Evolutionary conservation across 306 rosid genomes (phyloP).

Genomic region (Castanea sativa): DNA sequence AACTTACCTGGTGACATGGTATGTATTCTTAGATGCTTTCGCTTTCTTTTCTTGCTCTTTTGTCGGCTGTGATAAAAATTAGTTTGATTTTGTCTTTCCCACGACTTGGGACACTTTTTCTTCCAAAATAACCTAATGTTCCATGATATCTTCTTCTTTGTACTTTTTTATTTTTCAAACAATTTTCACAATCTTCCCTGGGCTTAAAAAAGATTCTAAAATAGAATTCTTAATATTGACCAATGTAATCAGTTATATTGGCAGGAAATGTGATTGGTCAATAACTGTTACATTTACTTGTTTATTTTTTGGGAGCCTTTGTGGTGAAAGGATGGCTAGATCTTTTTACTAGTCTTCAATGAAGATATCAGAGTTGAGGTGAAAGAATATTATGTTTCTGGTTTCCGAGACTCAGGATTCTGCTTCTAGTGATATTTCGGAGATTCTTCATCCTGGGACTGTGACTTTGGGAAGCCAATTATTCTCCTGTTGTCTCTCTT

Average conservation of each 20-base stretch:
- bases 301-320: background rate
- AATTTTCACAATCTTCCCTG: background rate
- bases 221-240: background rate
- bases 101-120: background rate
- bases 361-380: background rate
- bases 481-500: background rate
- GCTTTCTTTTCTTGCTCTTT: slow-evolving; percentile 14
- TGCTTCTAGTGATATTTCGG: background rate
- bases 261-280: background rate
- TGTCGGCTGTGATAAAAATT: background rate
- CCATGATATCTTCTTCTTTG: too few species aligned
- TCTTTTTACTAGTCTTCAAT: background rate
- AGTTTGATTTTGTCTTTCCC: background rate
- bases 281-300: background rate
- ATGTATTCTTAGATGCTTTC: slow-evolving; percentile 36
- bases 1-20: slow-evolving; percentile 98
- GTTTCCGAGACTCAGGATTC: background rate
- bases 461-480: background rate
- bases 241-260: background rate
- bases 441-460: background rate
- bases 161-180: too few species aligned
- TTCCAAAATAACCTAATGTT: background rate
- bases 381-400: background rate
- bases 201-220: background rate
- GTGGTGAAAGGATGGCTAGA: background rate